A percentile compares a stretch with the other conserved stretches of the same genome.
Evolutionary conservation across 2,329 filamentous ascomycete genomes (phyloP).

Genomic region (Fusarium humuli): DNA sequence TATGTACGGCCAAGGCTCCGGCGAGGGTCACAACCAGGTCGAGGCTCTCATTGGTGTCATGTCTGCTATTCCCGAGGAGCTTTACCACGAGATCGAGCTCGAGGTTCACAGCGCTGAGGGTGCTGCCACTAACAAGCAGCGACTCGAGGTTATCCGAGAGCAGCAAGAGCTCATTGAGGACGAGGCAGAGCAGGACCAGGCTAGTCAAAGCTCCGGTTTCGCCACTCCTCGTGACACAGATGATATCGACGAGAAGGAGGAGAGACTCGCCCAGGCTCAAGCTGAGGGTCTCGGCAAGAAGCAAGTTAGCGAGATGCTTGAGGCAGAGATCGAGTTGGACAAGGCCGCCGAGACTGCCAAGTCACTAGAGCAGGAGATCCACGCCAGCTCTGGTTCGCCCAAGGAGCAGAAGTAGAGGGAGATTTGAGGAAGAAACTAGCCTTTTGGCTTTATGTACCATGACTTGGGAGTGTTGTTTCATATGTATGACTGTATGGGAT

Average conservation of each 20-base stretch:
- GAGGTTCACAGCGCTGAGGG: slow-evolving; percentile 98
- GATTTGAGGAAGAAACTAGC: slow-evolving; percentile 11
- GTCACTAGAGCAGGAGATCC: slow-evolving; percentile 42
- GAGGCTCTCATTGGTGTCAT: slow-evolving; percentile 93
- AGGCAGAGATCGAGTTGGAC: slow-evolving; percentile 64
- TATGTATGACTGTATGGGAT: slow-evolving; percentile 49
- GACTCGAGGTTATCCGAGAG: slow-evolving; percentile 97
- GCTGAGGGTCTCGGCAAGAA: slow-evolving; percentile 60
- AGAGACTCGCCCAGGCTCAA: slow-evolving; percentile 67
- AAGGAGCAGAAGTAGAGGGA: slow-evolving; percentile 52
- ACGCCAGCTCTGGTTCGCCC: slow-evolving; percentile 43
- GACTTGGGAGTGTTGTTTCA: slow-evolving; percentile 44
- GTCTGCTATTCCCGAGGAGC: slow-evolving; percentile 94
- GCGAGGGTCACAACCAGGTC: slow-evolving; percentile 89
- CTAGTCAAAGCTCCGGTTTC: slow-evolving; percentile 79
- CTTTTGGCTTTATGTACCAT: slow-evolving; percentile 41
- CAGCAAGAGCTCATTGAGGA: slow-evolving; percentile 98
- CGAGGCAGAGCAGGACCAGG: slow-evolving; percentile 91
- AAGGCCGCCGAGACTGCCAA: slow-evolving; percentile 45
- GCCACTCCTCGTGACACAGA: slow-evolving; percentile 85
- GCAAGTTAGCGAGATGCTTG: slow-evolving; percentile 65
- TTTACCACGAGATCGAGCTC: slow-evolving; percentile 99
- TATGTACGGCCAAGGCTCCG: slow-evolving; percentile 91
- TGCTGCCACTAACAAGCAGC: slow-evolving; percentile 98
- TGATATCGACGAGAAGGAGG: slow-evolving; percentile 95